These are phyloP conservation scores for Purpureocillium lavendulum DNA, from an alignment of 2,329 filamentous ascomycete species.

Conservation along the genomic window DNA sequence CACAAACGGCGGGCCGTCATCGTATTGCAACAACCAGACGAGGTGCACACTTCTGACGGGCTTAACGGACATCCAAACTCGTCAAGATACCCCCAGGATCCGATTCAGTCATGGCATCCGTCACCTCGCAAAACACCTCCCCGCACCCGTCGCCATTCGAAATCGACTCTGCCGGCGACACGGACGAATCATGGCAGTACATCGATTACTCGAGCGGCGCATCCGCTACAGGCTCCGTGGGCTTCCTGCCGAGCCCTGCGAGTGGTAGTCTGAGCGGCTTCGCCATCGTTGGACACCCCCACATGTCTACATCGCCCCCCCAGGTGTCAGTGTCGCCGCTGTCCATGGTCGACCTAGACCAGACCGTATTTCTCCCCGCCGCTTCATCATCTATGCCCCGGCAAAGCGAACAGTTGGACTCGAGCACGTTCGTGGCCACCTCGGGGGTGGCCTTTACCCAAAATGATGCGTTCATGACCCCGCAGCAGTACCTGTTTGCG, in stretches of 20 bases:
- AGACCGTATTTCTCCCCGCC: conserved; percentile 22
- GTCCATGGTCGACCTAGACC: conserved; percentile 28
- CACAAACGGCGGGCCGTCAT: too few relatives aligned
- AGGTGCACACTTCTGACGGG: too few relatives aligned
- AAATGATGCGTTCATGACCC: conserved; percentile 23
- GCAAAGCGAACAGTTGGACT: conserved; percentile 17
- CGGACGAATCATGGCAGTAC: conserved; percentile 37
- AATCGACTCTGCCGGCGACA: conserved; percentile 27
- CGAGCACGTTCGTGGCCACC: conserved; percentile 15
- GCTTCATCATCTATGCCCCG: conserved; percentile 21
- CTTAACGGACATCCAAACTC: too few relatives aligned
- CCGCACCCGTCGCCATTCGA: conserved; percentile 31
- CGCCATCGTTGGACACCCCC: conserved; percentile 32
- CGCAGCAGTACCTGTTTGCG: conserved; percentile 30
- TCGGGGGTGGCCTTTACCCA: conserved; percentile 21
- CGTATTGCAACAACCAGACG: too few relatives aligned
- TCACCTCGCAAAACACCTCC: conserved; percentile 27
- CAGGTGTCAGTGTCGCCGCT: conserved; percentile 31
- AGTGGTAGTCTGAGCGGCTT: conserved; percentile 44
- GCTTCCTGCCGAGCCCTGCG: conserved; percentile 41
- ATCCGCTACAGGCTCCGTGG: conserved; percentile 28
- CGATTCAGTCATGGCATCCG: conserved; percentile 24
- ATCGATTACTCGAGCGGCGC: conserved; percentile 26
- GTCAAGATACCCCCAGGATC: too few relatives aligned
- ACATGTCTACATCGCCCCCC: conserved; percentile 12